Base-by-base conservation (phyloP, 768 basidiomycete genomes). In the Lentinula sp. region DNA sequence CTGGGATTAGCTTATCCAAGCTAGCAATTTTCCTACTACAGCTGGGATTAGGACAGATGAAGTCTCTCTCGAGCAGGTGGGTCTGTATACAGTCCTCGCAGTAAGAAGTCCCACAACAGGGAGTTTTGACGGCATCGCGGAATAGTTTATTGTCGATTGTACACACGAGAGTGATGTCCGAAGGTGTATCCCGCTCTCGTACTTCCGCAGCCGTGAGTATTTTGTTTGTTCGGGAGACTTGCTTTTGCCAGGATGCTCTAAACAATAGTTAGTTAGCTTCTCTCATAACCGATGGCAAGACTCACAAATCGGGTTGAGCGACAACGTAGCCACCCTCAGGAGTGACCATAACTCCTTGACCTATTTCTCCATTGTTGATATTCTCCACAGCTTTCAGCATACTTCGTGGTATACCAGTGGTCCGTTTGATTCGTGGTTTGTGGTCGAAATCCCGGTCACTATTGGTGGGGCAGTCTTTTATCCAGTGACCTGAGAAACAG, bases 11-110 rank as follows among this genome's bases (percentile, higher is more conserved):
- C 73, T 92, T 92, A 78, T 97, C 95, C 67, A 98, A 76, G 39
- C 91, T 94, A 3, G 88, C 81, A 62, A 98, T 85, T 76, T 90
- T 94, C 74, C 88, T 88, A 64, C 85, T 81, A 73, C 97, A 98
- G 65, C 86, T 86, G 8, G 93, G 95, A 65, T 87, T 86, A 7
- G 93, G 95, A 74, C 96, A 98, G 61, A 89, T 77, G 73, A 98
- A 98, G 77, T 97, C 95, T 74, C 92, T 86, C 72, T 98, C 96
- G 64, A 96, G 83, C 55, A 99, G 80, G 74, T 95, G 83, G 46
- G 91, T 94, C 72, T 95, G 91, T 64, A 99, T 91, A 76, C 96
- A 98, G 73, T 98, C 96, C 75, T 98, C 95, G 80, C 96, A 98
- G 74, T 91, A 99, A 11, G 83, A 69, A 45, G 88, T 92, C 66